These are phyloP conservation scores for Garcia nutans DNA, from an alignment of 345 rosid genomes.

Conservation along the genomic window DNA sequence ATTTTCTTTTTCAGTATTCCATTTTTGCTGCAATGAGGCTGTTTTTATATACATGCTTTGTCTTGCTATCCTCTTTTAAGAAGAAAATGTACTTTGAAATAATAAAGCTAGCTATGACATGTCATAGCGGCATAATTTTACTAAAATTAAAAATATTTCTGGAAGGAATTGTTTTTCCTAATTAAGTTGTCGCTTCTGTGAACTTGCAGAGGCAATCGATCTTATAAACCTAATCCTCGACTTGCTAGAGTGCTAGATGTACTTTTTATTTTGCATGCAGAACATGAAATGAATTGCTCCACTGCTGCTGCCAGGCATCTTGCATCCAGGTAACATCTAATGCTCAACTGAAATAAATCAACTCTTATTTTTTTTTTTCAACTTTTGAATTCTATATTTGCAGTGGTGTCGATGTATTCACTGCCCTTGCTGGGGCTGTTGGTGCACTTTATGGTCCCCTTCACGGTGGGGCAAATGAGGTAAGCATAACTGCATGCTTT, in stretches of 20 bases:
- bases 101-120: not conserved
- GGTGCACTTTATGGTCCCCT: slow-evolving; percentile 98
- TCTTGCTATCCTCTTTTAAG: not conserved
- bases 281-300: slow-evolving; percentile 98
- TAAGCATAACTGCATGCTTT: slow-evolving; percentile 22
- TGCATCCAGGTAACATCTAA: slow-evolving; percentile 71
- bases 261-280: slow-evolving; percentile 92
- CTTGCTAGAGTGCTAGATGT: slow-evolving; percentile 86
- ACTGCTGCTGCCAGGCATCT: slow-evolving; percentile 97
- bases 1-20: not conserved
- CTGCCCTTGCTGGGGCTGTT: slow-evolving; percentile 93
- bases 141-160: not conserved
- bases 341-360: slow-evolving; percentile 8
- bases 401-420: slow-evolving; percentile 93
- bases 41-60: slow-evolving; percentile 1
- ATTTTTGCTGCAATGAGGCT: not conserved
- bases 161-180: slow-evolving; percentile 6
- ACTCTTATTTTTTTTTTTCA: slow-evolving; percentile 2
- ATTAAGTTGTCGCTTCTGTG: not conserved
- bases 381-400: slow-evolving; percentile 17
- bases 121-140: not conserved
- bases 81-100: not conserved
- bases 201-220: slow-evolving; percentile 69
- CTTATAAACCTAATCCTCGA: slow-evolving; percentile 88
- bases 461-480: slow-evolving; percentile 99